Base-by-base conservation (phyloP, 2,329 filamentous ascomycete genomes). In the Nothophaeocryptopus gaeumannii region DNA sequence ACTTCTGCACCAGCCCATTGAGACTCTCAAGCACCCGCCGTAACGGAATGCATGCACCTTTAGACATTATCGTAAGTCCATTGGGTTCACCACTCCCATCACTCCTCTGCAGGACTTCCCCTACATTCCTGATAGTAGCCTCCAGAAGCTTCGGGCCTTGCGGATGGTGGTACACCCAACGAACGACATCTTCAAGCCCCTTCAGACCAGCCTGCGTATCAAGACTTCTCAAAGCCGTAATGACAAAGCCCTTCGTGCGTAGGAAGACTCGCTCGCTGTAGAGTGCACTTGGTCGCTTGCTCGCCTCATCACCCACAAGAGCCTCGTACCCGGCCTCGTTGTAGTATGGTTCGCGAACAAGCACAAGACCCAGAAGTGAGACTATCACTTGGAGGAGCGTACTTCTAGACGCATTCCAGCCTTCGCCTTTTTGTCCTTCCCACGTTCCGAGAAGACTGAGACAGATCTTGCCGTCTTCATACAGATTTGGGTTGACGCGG, bases 241-340 rank as follows among this genome's bases (percentile, higher is more conserved):
- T 50, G 26, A 65, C 35, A 38, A 62, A 63, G 16, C 48, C 51
- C 15, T 56, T 56, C 5, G 58, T 56, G 33, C 56, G 56, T 29
- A 65, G 39, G 47, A 55, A 62, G 10, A 56, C 57, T 16, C 58
- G 56, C 51, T 67, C 63, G 43, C 50, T 68, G 44, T 65, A 67
- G 3, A 67, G 47, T 10, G 58, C 61, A 20, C 61, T 63, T 7
- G 61, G 52, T 12, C 56, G 42, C 45, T 60, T 65, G 37, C 54
- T 60, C 5, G 46, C 46, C 40, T 65, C 63, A 8, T 57, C 48
- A 5, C 63, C 65, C 1, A 53, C 57, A 2, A 72, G 39, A 70
- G 73, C 47, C 76, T 83, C 80, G 55, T 79, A 84, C 20, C 81
- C 81, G 9, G 81, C 80, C 67, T 84, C 81, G 59, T 84, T 84